Percentiles rank a stretch among this genome's conserved stretches.
phyloP scores from a whole-genome alignment of 768 basidiomycete species.

The Boletus reticulatus region DNA sequence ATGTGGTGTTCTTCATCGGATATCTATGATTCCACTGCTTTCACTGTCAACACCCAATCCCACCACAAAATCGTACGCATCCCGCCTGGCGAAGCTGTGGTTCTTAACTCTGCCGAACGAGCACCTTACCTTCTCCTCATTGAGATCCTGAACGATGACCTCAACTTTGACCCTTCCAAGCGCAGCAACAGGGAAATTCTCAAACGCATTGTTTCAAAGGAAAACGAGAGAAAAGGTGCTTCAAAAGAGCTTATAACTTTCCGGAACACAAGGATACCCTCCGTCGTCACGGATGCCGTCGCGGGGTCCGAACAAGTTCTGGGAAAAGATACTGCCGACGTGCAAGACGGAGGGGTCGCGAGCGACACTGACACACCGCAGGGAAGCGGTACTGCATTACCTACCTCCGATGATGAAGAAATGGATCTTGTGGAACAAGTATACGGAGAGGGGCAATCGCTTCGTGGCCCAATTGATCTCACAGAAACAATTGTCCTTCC shows the following conservation, averaged over 20 bases:
- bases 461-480: slow-evolving; percentile 74
- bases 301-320: slow-evolving; percentile 32
- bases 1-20: slow-evolving; percentile 85
- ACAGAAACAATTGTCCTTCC: slow-evolving; percentile 84
- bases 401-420: slow-evolving; percentile 67
- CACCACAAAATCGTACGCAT: slow-evolving; percentile 97
- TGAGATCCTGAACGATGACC: slow-evolving; percentile 85
- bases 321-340: slow-evolving; percentile 29
- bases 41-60: slow-evolving; percentile 44
- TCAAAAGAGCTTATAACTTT: slow-evolving; percentile 56
- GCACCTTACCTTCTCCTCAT: slow-evolving; percentile 92
- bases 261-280: slow-evolving; percentile 21
- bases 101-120: slow-evolving; percentile 95
- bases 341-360: slow-evolving; percentile 15
- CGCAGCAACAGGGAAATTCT: slow-evolving; percentile 84
- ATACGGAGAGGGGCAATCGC: slow-evolving; percentile 74
- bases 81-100: slow-evolving; percentile 96
- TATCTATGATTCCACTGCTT: slow-evolving; percentile 35
- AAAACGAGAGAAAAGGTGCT: slow-evolving; percentile 56
- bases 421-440: slow-evolving; percentile 97
- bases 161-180: slow-evolving; percentile 88
- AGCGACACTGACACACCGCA: slow-evolving; percentile 18
- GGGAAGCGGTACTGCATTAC: slow-evolving; percentile 18
- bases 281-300: slow-evolving; percentile 20
- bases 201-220: slow-evolving; percentile 69